Evolutionary conservation across 371 early-diverging fungal species (phyloP).

Genomic region (Mortierella polycephala): DNA sequence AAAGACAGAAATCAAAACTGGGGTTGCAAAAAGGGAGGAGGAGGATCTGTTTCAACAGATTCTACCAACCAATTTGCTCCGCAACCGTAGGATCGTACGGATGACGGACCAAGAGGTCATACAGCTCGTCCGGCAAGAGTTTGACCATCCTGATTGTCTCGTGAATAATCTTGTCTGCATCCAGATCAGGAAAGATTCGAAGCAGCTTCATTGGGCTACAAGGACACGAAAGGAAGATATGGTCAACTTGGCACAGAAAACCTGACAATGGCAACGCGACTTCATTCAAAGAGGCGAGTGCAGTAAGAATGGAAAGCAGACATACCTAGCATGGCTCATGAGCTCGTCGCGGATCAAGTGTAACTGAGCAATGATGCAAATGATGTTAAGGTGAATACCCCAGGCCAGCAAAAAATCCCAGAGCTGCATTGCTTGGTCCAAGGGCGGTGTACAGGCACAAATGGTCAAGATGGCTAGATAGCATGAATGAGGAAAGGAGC

Average conservation of each 20-base stretch:
- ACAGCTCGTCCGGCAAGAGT: conserved; percentile 73
- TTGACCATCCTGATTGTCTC: conserved; percentile 70
- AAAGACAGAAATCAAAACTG: not conserved
- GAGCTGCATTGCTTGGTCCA: conserved; percentile 81
- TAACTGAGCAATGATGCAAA: conserved; percentile 89
- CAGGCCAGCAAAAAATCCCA: conserved; percentile 95
- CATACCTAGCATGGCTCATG: conserved; percentile 68
- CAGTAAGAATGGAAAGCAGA: not conserved
- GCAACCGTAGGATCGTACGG: conserved; percentile 76
- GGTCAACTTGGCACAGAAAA: not conserved
- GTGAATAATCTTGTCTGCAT: conserved; percentile 76
- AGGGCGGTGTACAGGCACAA: conserved; percentile 89
- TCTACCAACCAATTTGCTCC: conserved; percentile 36
- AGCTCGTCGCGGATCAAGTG: conserved; percentile 80
- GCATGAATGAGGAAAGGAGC: not conserved
- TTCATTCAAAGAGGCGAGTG: too few species aligned
- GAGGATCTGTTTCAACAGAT: too few species aligned
- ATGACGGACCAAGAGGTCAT: conserved; percentile 82
- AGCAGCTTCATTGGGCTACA: conserved; percentile 82
- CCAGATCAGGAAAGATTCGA: conserved; percentile 81
- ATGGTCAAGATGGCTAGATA: conserved; percentile 89
- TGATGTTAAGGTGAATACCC: conserved; percentile 92
- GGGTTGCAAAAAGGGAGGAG: not conserved
- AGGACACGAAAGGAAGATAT: not conserved
- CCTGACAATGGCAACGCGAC: too few species aligned